Evolutionary conservation across 106 monocot genomes (phyloP).

Genomic region (Dioscorea dumetorum): DNA sequence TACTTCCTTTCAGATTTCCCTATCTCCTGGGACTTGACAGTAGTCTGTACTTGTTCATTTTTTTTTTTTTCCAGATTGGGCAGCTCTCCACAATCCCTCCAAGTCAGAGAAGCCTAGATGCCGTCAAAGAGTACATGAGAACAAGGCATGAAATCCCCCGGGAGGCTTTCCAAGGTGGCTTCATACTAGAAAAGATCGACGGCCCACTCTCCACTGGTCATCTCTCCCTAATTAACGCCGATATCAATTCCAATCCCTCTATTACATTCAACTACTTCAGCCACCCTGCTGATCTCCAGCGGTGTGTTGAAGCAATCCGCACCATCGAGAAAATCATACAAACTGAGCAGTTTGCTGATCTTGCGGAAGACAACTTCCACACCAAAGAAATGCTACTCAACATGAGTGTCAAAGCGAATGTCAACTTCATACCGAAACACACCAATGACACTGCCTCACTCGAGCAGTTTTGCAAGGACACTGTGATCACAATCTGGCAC

Average conservation of each 20-base stretch:
- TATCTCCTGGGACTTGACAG: not conserved
- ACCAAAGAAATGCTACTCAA: slow-evolving; percentile 40
- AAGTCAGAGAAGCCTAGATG: slow-evolving; percentile 36
- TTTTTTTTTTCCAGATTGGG: slow-evolving; percentile 19
- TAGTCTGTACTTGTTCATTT: not conserved
- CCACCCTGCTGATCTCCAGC: slow-evolving; percentile 37
- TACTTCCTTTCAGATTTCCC: not conserved
- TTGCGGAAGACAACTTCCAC: slow-evolving; percentile 12
- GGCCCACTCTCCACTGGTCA: slow-evolving; percentile 52
- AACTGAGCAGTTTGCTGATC: slow-evolving; percentile 31
- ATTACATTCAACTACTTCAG: slow-evolving; percentile 82
- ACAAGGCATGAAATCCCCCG: slow-evolving; percentile 24
- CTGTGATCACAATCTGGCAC: slow-evolving; percentile 83
- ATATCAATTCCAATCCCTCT: slow-evolving; percentile 34
- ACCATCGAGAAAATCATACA: slow-evolving; percentile 40
- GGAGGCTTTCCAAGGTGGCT: slow-evolving; percentile 61
- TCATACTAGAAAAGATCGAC: slow-evolving; percentile 62
- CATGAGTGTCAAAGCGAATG: slow-evolving; percentile 47
- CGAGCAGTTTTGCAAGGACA: slow-evolving; percentile 70
- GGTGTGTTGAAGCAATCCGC: slow-evolving; percentile 42
- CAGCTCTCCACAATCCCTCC: slow-evolving; percentile 43
- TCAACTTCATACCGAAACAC: slow-evolving; percentile 55
- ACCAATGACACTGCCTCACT: slow-evolving; percentile 50
- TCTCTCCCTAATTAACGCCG: slow-evolving; percentile 26
- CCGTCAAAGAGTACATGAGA: slow-evolving; percentile 10